Evolutionary conservation across 2,329 filamentous ascomycete genomes (phyloP).

Genomic region (Incumbomyces lentus): DNA sequence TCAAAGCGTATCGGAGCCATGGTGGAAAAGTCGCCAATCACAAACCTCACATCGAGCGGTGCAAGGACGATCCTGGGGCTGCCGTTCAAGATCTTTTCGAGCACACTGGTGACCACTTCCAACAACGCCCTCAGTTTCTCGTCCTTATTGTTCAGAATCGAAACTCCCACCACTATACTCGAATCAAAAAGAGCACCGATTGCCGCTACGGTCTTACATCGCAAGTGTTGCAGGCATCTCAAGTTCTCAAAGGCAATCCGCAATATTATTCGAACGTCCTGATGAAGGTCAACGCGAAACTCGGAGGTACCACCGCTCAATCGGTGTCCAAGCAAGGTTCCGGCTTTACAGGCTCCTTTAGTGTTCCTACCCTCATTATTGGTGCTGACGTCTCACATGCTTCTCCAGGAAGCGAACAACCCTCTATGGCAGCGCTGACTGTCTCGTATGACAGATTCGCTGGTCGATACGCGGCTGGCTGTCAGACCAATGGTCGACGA

Average conservation of each 20-base stretch:
- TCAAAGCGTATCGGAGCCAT: conserved; percentile 49
- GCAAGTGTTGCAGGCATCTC: conserved; percentile 64
- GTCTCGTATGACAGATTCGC: conserved; percentile 63
- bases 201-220: conserved; percentile 74
- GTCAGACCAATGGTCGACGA: conserved; percentile 73
- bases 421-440: conserved; percentile 81
- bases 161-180: conserved; percentile 62
- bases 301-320: conserved; percentile 67
- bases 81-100: conserved; percentile 49
- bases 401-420: conserved; percentile 50
- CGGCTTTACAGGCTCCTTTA: conserved; percentile 24
- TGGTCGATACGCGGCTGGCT: conserved; percentile 66
- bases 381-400: conserved; percentile 86
- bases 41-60: conserved; percentile 36
- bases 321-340: conserved; percentile 29
- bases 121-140: conserved; percentile 59
- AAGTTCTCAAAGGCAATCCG: conserved; percentile 57
- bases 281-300: conserved; percentile 95
- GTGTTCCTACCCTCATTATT: conserved; percentile 64
- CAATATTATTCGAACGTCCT: conserved; percentile 91
- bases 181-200: conserved; percentile 82
- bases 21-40: conserved; percentile 46
- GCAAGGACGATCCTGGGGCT: conserved; percentile 37
- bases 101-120: conserved; percentile 42
- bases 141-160: conserved; percentile 67